phyloP scores from a whole-genome alignment of 163 green algal species.

The Scenedesmus sp. region DNA sequence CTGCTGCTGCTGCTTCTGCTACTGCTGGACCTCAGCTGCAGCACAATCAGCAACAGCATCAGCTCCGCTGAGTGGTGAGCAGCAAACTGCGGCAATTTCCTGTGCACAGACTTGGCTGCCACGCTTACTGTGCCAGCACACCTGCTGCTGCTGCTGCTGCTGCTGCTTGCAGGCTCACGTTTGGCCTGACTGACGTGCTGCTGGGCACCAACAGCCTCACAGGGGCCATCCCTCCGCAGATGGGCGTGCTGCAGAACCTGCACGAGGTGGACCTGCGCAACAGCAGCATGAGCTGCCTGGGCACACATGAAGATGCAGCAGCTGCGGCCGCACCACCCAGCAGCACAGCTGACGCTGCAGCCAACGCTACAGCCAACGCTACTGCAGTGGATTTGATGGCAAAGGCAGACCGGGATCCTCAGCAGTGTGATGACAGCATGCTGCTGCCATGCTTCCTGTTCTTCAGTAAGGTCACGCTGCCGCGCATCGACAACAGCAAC shows the following conservation, averaged over 20 bases:
- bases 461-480: constrained; percentile 15
- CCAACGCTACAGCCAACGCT: neutral
- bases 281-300: constrained; percentile 10
- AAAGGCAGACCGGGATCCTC: neutral
- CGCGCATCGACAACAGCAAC: constrained; percentile 31
- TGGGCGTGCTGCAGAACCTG: neutral
- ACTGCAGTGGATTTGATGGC: too few species aligned
- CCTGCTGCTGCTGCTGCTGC: neutral
- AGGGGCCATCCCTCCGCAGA: neutral
- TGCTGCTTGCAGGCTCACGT: neutral
- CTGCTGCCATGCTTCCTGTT: constrained; percentile 51
- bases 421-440: neutral
- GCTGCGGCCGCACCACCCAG: neutral
- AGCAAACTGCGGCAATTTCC: too few species aligned
- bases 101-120: too few species aligned
- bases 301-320: neutral
- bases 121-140: neutral
- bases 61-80: neutral
- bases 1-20: neutral
- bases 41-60: neutral
- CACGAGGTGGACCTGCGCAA: neutral
- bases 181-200: neutral
- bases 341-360: neutral
- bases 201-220: constrained; percentile 41
- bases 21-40: too few species aligned